Evolutionary conservation across 441 rosid genomes (phyloP).

Genomic region (Gossypium gossypioides): DNA sequence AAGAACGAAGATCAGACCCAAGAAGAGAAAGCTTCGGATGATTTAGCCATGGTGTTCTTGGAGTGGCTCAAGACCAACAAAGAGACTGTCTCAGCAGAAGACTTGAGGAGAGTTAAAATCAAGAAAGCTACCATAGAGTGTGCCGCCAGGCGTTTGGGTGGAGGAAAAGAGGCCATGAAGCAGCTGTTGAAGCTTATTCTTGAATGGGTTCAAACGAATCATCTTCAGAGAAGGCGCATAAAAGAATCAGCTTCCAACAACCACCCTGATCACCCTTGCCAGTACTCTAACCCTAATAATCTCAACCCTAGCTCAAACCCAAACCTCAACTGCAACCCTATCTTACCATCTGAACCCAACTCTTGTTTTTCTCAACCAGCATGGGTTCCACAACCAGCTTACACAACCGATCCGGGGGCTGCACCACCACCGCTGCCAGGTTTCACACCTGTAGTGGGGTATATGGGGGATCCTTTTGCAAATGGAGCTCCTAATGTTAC

Average conservation of each 20-base stretch:
- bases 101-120: conserved; percentile 69
- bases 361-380: conserved; percentile 32
- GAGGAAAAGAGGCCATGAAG: conserved; percentile 83
- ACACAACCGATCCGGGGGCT: conserved; percentile 22
- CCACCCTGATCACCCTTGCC: conserved; percentile 17
- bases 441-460: conserved; percentile 27
- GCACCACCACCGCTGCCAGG: conserved; percentile 9
- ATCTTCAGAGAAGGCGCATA: conserved; percentile 46
- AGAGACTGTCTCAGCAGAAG: conserved; percentile 79
- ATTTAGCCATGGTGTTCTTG: conserved; percentile 64
- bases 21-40: conserved; percentile 36
- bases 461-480: conserved; percentile 27
- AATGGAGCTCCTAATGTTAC: conserved; percentile 24
- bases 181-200: conserved; percentile 80
- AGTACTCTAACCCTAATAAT: conserved; percentile 41
- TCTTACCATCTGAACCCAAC: conserved; percentile 30
- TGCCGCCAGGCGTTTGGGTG: conserved; percentile 71
- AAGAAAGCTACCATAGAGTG: conserved; percentile 82
- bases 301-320: conserved; percentile 13
- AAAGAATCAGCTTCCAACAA: conserved; percentile 20
- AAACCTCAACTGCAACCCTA: conserved; percentile 22
- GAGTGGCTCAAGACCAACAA: conserved; percentile 84
- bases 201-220: conserved; percentile 89
- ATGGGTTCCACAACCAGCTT: conserved; percentile 30
- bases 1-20: conserved; percentile 1